Percentiles rank a stretch among this genome's conserved stretches.
phyloP scores from a whole-genome alignment of 2,329 filamentous ascomycete genomes.

The Arthrobotrys musiformis region DNA sequence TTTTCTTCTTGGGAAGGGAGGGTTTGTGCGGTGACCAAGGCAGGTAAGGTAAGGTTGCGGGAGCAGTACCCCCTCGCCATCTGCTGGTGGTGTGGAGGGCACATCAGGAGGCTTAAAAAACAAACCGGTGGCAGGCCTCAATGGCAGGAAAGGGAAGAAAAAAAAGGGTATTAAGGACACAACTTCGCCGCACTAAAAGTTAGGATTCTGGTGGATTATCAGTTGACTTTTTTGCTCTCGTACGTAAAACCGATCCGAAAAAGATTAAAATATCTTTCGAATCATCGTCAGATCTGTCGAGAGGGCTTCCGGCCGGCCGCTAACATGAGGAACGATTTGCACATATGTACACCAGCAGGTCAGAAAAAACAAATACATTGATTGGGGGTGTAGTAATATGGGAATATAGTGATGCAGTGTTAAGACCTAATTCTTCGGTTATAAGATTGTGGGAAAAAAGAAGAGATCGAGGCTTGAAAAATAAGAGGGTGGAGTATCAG shows the following conservation, averaged over 20 bases:
- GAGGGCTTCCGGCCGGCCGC: constrained; percentile 25
- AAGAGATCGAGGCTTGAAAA: constrained; percentile 15
- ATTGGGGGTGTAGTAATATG: background rate
- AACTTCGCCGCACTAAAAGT: constrained; percentile 15
- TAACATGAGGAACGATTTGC: constrained; percentile 13
- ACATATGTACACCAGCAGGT: background rate
- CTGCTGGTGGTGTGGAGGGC: constrained; percentile 30
- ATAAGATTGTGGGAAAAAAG: constrained; percentile 11
- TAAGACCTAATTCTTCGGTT: constrained; percentile 9
- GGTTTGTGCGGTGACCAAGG: constrained; percentile 23
- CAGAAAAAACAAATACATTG: too few relatives aligned
- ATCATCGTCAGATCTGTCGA: background rate
- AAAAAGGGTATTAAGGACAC: constrained; percentile 1
- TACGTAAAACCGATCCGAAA: constrained; percentile 12
- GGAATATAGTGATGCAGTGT: background rate
- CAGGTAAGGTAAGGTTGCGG: constrained; percentile 47
- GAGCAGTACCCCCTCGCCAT: constrained; percentile 47
- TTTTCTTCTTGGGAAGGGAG: constrained; percentile 12
- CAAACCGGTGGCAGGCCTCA: too few relatives aligned
- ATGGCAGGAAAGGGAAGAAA: constrained; percentile 15
- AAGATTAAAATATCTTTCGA: background rate
- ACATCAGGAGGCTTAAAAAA: constrained; percentile 52
- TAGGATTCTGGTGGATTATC: constrained; percentile 2
- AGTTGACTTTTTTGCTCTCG: background rate
- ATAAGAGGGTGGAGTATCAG: constrained; percentile 6